phyloP scores from a whole-genome alignment of 2,329 filamentous ascomycete species.

The Colletotrichum melonis region DNA sequence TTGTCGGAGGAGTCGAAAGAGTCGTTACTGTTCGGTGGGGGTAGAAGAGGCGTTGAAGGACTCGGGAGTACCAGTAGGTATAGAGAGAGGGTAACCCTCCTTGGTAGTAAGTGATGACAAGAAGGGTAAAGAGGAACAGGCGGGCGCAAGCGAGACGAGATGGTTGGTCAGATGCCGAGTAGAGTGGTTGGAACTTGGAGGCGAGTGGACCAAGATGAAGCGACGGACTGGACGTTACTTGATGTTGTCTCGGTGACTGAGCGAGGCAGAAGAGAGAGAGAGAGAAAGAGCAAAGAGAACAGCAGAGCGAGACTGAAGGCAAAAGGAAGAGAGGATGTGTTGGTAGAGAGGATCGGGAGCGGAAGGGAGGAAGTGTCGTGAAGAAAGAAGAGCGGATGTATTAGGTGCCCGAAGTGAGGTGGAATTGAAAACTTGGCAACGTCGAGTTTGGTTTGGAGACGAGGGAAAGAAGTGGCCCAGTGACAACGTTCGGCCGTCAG shows the following conservation, averaged over 20 bases:
- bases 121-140: slow-evolving; percentile 30
- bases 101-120: slow-evolving; percentile 1
- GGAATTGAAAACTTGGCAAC: neutral
- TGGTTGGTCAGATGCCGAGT: slow-evolving; percentile 14
- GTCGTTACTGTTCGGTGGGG: neutral
- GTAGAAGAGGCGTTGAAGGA: neutral
- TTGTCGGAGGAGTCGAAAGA: slow-evolving; percentile 15
- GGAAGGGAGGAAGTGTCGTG: neutral
- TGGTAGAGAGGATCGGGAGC: neutral
- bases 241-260: neutral
- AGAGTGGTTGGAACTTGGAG: slow-evolving; percentile 15
- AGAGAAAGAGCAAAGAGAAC: neutral
- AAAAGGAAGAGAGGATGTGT: neutral
- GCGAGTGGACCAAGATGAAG: slow-evolving; percentile 17
- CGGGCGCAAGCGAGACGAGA: slow-evolving; percentile 17
- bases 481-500: neutral
- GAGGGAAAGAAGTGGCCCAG: neutral
- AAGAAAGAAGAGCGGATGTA: neutral
- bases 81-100: neutral
- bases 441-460: neutral
- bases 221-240: slow-evolving; percentile 20
- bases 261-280: neutral
- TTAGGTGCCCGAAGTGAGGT: too few species aligned
- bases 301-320: neutral
- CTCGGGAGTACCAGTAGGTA: neutral